These are phyloP conservation scores for Linaria vulgaris DNA, from an alignment of 257 asterid species.

Conservation along the genomic window DNA sequence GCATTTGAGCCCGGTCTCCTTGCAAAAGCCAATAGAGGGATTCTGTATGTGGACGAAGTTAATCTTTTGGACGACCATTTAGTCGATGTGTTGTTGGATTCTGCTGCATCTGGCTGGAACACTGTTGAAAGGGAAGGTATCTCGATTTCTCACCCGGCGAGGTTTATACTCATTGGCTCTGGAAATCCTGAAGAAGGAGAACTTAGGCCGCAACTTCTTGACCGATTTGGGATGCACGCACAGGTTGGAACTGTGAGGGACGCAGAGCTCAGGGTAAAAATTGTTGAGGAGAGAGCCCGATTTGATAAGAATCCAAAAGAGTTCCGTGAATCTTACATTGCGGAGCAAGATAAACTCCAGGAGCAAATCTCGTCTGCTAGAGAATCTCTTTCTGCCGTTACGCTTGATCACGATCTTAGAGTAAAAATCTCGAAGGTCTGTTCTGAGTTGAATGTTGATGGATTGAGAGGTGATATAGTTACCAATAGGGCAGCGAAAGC, in stretches of 20 bases:
- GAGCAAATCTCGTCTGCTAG: constrained; percentile 71
- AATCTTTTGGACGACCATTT: constrained; percentile 92
- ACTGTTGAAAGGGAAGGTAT: constrained; percentile 94
- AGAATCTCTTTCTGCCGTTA: constrained; percentile 51
- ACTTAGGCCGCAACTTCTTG: constrained; percentile 95
- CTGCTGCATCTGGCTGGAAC: constrained; percentile 96
- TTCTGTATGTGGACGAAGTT: constrained; percentile 88
- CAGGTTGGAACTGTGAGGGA: constrained; percentile 85
- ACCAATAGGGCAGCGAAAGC: constrained; percentile 87
- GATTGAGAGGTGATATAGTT: constrained; percentile 89
- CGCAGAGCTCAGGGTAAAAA: constrained; percentile 93
- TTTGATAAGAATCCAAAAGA: constrained; percentile 78
- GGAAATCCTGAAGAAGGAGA: constrained; percentile 98
- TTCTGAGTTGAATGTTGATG: constrained; percentile 85
- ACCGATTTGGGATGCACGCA: constrained; percentile 96
- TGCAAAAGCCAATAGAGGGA: constrained; percentile 90
- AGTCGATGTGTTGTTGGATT: constrained; percentile 84
- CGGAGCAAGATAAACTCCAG: constrained; percentile 83
- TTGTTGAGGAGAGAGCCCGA: constrained; percentile 90
- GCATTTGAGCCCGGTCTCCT: constrained; percentile 95
- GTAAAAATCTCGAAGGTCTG: constrained; percentile 87
- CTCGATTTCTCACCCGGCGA: constrained; percentile 91
- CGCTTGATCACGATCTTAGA: constrained; percentile 67
- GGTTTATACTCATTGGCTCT: constrained; percentile 86
- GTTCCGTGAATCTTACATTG: constrained; percentile 61